These are phyloP conservation scores for Coemansia guatemalensis DNA, from an alignment of 192 early-diverging fungal genomes.

Conservation along the genomic window DNA sequence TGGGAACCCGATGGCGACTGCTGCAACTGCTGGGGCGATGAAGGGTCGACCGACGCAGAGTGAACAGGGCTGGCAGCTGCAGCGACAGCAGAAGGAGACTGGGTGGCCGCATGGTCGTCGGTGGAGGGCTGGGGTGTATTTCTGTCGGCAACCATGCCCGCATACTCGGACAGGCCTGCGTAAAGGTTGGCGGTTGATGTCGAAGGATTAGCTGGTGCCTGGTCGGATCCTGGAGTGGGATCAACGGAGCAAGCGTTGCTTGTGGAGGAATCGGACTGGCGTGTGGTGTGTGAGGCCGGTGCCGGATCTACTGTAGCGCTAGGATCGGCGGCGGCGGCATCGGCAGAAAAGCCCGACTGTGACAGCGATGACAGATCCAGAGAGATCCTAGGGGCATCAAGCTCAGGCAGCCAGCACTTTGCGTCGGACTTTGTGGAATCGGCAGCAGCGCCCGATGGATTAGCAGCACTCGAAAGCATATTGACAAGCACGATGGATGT, in stretches of 20 bases:
- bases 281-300: background rate
- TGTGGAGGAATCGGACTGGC: background rate
- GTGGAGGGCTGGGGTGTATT: background rate
- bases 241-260: background rate
- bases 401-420: constrained; percentile 42
- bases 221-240: background rate
- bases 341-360: background rate
- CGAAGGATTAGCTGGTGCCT: background rate
- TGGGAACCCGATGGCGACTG: background rate
- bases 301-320: background rate
- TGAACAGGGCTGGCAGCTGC: background rate
- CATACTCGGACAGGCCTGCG: constrained; percentile 8
- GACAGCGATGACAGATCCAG: constrained; percentile 26
- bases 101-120: background rate
- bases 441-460: constrained; percentile 2
- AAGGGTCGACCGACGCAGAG: background rate
- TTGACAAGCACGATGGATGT: background rate
- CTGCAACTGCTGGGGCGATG: background rate
- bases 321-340: constrained; percentile 1
- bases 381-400: constrained; percentile 28
- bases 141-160: constrained; percentile 4
- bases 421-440: constrained; percentile 4
- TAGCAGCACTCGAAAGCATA: constrained; percentile 31
- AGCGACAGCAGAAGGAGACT: constrained; percentile 1
- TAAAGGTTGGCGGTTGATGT: constrained; percentile 1